phyloP scores from a whole-genome alignment of 805 yeast species.

The Candida arabinofermentans region DNA sequence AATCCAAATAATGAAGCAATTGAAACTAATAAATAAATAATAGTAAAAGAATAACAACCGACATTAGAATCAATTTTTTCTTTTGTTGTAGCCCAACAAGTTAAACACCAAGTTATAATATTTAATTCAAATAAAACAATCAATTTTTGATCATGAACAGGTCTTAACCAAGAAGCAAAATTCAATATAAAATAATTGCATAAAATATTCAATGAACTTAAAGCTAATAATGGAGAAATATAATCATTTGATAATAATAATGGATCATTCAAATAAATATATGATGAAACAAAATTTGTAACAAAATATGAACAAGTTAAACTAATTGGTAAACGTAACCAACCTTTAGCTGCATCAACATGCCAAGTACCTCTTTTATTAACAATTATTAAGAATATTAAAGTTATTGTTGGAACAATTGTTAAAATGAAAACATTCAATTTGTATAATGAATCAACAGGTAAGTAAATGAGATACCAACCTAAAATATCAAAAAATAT shows the following conservation, averaged over 20 bases:
- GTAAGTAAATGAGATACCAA: conserved; percentile 46
- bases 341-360: conserved; percentile 38
- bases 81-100: conserved; percentile 47
- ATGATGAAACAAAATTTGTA: conserved; percentile 34
- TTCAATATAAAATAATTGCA: conserved; percentile 56
- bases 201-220: conserved; percentile 45
- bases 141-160: conserved; percentile 58
- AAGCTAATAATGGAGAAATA: conserved; percentile 44
- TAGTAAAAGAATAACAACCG: conserved; percentile 48
- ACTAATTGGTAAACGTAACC: conserved; percentile 59
- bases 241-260: conserved; percentile 48
- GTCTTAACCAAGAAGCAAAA: conserved; percentile 38
- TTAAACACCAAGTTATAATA: conserved; percentile 51
- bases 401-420: conserved; percentile 49
- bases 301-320: conserved; percentile 40
- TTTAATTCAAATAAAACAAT: conserved; percentile 52
- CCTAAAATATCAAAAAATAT: conserved; percentile 66
- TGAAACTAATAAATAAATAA: conserved; percentile 45
- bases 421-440: conserved; percentile 50
- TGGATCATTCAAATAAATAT: conserved; percentile 43
- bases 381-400: conserved; percentile 45
- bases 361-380: conserved; percentile 46
- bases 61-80: conserved; percentile 45
- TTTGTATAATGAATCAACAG: conserved; percentile 46
- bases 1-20: conserved; percentile 50